phyloP scores from a whole-genome alignment of 2,329 filamentous ascomycete genomes.

The Tolypocladium cylindrosporum region DNA sequence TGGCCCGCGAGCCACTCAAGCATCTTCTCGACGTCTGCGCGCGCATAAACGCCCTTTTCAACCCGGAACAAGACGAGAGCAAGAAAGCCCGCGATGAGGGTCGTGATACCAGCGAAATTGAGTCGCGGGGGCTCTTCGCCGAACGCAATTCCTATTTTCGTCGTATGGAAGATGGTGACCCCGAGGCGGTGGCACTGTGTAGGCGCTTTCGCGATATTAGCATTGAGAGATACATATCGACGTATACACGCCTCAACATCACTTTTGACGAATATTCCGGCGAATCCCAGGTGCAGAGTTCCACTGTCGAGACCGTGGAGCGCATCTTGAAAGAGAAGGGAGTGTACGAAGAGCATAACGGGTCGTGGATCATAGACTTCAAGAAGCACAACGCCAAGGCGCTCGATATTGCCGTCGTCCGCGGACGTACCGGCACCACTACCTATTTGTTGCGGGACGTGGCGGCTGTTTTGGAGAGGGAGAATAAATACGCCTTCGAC shows the following conservation, averaged over 20 bases:
- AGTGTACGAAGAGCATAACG: constrained; percentile 52
- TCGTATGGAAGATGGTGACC: constrained; percentile 49
- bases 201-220: constrained; percentile 47
- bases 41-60: constrained; percentile 52
- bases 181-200: constrained; percentile 46
- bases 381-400: constrained; percentile 57
- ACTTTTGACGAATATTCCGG: constrained; percentile 56
- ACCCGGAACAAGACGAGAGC: constrained; percentile 49
- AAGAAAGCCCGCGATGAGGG: constrained; percentile 38
- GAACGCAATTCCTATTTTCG: constrained; percentile 53
- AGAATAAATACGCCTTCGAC: constrained; percentile 33
- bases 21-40: constrained; percentile 67
- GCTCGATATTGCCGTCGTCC: constrained; percentile 55
- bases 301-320: constrained; percentile 49
- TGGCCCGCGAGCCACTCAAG: constrained; percentile 56
- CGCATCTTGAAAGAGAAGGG: constrained; percentile 45
- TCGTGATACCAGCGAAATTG: constrained; percentile 31
- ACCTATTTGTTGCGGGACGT: constrained; percentile 63
- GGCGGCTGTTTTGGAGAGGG: constrained; percentile 43
- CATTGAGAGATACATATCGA: constrained; percentile 46
- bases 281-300: constrained; percentile 44
- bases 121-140: constrained; percentile 32
- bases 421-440: constrained; percentile 53
- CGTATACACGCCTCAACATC: constrained; percentile 51
- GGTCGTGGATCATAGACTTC: constrained; percentile 59